Conservation (phyloP, 164 flowering plant genomes). For the grape (Vitis vinifera) region DNA sequence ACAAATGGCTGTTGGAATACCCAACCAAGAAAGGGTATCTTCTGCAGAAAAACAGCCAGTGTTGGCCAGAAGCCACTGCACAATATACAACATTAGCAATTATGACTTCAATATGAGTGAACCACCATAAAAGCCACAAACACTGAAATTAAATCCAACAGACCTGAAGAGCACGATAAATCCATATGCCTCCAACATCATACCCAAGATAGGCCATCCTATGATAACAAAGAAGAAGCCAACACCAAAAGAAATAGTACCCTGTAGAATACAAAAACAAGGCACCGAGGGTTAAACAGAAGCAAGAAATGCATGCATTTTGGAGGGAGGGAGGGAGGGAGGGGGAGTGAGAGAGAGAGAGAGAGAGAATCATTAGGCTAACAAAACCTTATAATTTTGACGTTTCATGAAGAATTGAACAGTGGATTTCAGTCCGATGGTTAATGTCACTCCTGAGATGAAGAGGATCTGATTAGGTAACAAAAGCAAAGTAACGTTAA, state of each 20-base stretch:
- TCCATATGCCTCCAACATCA: constrained; percentile 94
- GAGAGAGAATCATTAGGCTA: too few relatives aligned
- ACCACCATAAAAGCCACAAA: not conserved
- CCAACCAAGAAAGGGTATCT: constrained; percentile 95
- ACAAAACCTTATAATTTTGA: constrained; percentile 70
- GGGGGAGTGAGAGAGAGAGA: not conserved
- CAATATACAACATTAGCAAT: constrained; percentile 19
- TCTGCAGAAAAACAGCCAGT: constrained; percentile 81
- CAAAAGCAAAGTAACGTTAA: constrained; percentile 25
- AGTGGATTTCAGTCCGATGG: constrained; percentile 89
- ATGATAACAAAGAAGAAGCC: constrained; percentile 88
- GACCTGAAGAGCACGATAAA: constrained; percentile 92
- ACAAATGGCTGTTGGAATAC: constrained; percentile 88
- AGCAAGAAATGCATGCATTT: not conserved
- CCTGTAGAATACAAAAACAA: constrained; percentile 42
- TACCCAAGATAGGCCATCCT: constrained; percentile 95
- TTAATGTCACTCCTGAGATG: constrained; percentile 87
- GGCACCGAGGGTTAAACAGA: not conserved
- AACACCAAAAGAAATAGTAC: constrained; percentile 80
- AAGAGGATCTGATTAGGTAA: constrained; percentile 74
- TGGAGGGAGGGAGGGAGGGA: constrained; percentile 2
- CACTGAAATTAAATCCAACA: not conserved
- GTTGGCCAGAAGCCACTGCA: constrained; percentile 99
- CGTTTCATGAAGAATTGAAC: constrained; percentile 91
- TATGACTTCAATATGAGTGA: not conserved